Conservation (phyloP, 2,329 filamentous ascomycete genomes). For the Aspergillus ruber region DNA sequence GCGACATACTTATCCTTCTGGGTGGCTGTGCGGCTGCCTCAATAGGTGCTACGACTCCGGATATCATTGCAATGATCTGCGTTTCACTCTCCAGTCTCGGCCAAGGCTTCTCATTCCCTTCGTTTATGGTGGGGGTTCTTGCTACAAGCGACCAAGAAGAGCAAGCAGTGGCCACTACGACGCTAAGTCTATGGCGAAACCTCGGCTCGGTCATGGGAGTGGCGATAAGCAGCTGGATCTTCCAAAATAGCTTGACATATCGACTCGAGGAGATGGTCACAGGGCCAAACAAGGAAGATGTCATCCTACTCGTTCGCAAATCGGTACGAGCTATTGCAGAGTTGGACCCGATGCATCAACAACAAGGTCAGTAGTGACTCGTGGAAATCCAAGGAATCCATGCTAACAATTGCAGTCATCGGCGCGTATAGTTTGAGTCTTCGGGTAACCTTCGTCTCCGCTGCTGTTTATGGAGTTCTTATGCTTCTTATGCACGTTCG, state of each 20-base stretch:
- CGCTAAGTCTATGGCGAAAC: slow-evolving; percentile 64
- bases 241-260: slow-evolving; percentile 62
- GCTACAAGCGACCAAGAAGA: slow-evolving; percentile 54
- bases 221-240: slow-evolving; percentile 61
- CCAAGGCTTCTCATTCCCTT: slow-evolving; percentile 59
- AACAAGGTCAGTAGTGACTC: slow-evolving; percentile 36
- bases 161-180: slow-evolving; percentile 64
- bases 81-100: slow-evolving; percentile 54
- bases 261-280: slow-evolving; percentile 56
- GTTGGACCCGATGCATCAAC: slow-evolving; percentile 40
- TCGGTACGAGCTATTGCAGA: slow-evolving; percentile 45
- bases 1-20: slow-evolving; percentile 43
- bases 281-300: slow-evolving; percentile 51
- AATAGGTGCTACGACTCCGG: slow-evolving; percentile 48
- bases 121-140: slow-evolving; percentile 58
- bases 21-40: slow-evolving; percentile 48
- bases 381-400: not conserved
- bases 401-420: slow-evolving; percentile 21
- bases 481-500: slow-evolving; percentile 27
- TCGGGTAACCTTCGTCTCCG: slow-evolving; percentile 33
- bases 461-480: slow-evolving; percentile 27
- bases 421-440: slow-evolving; percentile 31
- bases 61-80: slow-evolving; percentile 50
- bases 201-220: slow-evolving; percentile 70
- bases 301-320: slow-evolving; percentile 45